Conservation (phyloP, 2,329 filamentous ascomycete genomes). For the Cadophora gregata region DNA sequence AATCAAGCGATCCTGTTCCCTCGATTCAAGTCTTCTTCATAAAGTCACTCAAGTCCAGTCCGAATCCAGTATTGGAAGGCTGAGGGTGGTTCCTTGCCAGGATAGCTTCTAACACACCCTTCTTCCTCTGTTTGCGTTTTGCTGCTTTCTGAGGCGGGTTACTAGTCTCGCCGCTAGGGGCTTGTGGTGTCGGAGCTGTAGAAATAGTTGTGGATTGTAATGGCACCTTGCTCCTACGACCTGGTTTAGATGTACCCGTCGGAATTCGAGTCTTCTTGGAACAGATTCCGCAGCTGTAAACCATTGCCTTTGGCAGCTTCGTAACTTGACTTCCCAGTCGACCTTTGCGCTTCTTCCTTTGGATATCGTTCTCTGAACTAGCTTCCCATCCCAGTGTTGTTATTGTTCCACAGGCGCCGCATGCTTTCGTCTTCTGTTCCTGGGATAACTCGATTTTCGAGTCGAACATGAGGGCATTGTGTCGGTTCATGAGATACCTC, state of each 20-base stretch:
- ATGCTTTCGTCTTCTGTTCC: conserved; percentile 59
- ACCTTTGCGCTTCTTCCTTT: conserved; percentile 18
- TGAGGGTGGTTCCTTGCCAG: conserved; percentile 48
- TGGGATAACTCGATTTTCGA: conserved; percentile 53
- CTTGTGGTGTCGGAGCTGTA: background rate
- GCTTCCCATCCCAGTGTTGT: conserved; percentile 55
- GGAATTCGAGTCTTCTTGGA: conserved; percentile 31
- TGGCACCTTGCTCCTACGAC: background rate
- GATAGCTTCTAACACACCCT: conserved; percentile 67
- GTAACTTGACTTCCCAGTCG: conserved; percentile 13
- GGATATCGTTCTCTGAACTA: conserved; percentile 29
- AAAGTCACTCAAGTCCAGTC: conserved; percentile 48
- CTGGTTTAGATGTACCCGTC: background rate
- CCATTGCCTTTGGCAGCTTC: conserved; percentile 29
- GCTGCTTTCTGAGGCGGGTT: conserved; percentile 60
- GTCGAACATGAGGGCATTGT: conserved; percentile 56
- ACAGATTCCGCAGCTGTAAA: conserved; percentile 42
- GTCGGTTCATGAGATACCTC: conserved; percentile 62
- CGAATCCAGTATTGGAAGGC: conserved; percentile 43
- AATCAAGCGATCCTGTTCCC: background rate
- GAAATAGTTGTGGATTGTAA: background rate
- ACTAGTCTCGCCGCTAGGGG: conserved; percentile 16
- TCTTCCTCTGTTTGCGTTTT: conserved; percentile 69
- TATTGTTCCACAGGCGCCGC: conserved; percentile 65
- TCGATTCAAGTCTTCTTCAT: conserved; percentile 44